Percentiles rank a stretch among this genome's conserved stretches.
Conservation (phyloP, 192 early-diverging fungal species). For the Thamnidium elegans region DNA sequence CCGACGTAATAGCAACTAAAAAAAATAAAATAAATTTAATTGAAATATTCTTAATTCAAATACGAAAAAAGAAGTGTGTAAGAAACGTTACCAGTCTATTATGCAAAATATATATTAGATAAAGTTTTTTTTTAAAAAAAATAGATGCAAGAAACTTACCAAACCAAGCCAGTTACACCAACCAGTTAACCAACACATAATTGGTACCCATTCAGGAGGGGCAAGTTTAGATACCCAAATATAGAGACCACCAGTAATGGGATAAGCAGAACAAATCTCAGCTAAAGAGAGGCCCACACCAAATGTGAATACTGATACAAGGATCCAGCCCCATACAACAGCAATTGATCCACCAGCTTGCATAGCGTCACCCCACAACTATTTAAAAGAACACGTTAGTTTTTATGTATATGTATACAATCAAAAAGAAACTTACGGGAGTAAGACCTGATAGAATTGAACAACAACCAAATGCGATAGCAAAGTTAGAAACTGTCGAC, state of each 20-base stretch:
- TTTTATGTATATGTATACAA: background rate
- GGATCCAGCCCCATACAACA: slow-evolving; percentile 47
- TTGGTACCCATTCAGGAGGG: slow-evolving; percentile 39
- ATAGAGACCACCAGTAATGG: slow-evolving; percentile 49
- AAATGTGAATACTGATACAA: slow-evolving; percentile 45
- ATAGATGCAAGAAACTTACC: background rate
- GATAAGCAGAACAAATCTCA: slow-evolving; percentile 49
- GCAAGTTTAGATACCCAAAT: slow-evolving; percentile 48
- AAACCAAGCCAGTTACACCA: slow-evolving; percentile 50
- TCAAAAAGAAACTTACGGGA: slow-evolving; percentile 32
- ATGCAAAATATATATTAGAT: background rate
- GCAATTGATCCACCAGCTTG: slow-evolving; percentile 46
- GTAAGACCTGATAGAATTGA: slow-evolving; percentile 47
- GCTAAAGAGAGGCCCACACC: slow-evolving; percentile 42
- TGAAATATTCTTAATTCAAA: background rate
- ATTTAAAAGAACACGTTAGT: background rate
- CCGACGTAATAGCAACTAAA: slow-evolving; percentile 45
- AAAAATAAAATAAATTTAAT: background rate
- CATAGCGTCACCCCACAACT: slow-evolving; percentile 47
- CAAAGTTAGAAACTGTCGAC: slow-evolving; percentile 45
- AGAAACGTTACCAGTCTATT: slow-evolving; percentile 5
- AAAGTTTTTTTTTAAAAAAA: no score
- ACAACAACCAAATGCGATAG: slow-evolving; percentile 46
- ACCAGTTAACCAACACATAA: slow-evolving; percentile 53
- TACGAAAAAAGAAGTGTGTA: background rate